These are phyloP conservation scores for Crithidia fasciculata DNA, from an alignment of 208 protist genomes.

Conservation along the genomic window DNA sequence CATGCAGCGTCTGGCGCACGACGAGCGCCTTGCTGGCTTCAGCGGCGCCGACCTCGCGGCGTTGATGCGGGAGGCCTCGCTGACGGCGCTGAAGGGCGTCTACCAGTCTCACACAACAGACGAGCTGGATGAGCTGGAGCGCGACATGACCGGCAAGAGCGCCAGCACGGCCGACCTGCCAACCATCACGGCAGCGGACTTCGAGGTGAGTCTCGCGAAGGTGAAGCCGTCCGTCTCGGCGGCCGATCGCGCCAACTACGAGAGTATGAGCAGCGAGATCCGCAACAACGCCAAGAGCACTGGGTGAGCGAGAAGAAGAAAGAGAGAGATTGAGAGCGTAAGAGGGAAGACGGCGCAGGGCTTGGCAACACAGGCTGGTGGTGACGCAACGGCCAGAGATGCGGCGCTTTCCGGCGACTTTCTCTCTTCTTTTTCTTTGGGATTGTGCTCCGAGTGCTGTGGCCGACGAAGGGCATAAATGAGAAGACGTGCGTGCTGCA, in stretches of 20 bases:
- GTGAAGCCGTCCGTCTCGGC: constrained; percentile 84
- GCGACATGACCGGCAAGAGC: constrained; percentile 62
- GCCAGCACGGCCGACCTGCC: constrained; percentile 48
- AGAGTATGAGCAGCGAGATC: constrained; percentile 54
- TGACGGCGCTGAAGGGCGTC: constrained; percentile 84
- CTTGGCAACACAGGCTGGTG: too few relatives aligned
- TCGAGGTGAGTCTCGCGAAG: constrained; percentile 67
- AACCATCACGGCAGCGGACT: constrained; percentile 65
- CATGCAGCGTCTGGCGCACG: constrained; percentile 75
- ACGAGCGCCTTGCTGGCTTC: constrained; percentile 89
- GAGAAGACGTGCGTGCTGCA: too few relatives aligned
- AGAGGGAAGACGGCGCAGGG: too few relatives aligned
- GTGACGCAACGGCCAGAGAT: too few relatives aligned
- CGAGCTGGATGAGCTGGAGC: constrained; percentile 79
- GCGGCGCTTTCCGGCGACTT: too few relatives aligned
- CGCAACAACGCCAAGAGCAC: constrained; percentile 37
- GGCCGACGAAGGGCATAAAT: too few relatives aligned
- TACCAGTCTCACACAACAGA: constrained; percentile 63
- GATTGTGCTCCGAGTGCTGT: too few relatives aligned
- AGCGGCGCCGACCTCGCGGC: constrained; percentile 95
- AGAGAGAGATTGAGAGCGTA: neutral
- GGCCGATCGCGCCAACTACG: constrained; percentile 76
- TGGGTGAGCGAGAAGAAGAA: constrained; percentile 17
- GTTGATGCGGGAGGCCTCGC: constrained; percentile 93
- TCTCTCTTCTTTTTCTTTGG: too few relatives aligned